Percentiles rank a stretch among this genome's conserved stretches.
These are phyloP conservation scores for Thelephora aurantiotincta DNA, from an alignment of 768 basidiomycete species.

Conservation along the genomic window DNA sequence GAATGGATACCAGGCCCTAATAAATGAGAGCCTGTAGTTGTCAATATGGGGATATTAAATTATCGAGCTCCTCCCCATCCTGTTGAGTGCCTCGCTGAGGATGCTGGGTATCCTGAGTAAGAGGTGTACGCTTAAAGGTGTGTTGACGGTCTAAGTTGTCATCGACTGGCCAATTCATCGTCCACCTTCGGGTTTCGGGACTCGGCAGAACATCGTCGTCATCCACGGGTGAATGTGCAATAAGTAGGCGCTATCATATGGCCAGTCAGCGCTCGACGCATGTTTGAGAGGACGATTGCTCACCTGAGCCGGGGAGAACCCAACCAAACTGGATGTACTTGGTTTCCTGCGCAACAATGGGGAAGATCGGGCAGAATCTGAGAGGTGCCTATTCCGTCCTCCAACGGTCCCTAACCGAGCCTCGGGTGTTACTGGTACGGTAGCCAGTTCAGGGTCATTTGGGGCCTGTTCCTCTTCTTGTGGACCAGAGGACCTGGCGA, in stretches of 20 bases:
- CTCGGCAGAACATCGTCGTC: constrained; percentile 3
- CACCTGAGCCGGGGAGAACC: constrained; percentile 66
- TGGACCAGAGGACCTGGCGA: constrained; percentile 46
- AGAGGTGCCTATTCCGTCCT: constrained; percentile 14
- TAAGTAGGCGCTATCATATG: constrained; percentile 37
- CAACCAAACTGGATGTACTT: constrained; percentile 48
- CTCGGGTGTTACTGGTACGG: no score
- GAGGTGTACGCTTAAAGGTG: not conserved
- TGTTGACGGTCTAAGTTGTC: not conserved
- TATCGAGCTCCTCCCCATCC: no score
- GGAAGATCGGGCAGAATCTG: constrained; percentile 12
- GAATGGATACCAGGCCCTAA: no score
- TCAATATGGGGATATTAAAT: no score
- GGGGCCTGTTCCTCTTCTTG: constrained; percentile 13
- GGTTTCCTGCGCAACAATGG: constrained; percentile 29
- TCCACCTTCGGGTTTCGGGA: not conserved
- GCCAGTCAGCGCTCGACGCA: not conserved
- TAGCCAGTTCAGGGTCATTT: constrained; percentile 10
- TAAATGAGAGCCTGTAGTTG: no score
- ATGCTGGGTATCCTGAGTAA: not conserved
- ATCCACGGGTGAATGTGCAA: constrained; percentile 51
- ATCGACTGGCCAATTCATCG: not conserved
- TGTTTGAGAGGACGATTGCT: constrained; percentile 4
- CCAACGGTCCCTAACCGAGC: no score
- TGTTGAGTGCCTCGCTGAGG: no score